A percentile compares a stretch with the other conserved stretches of the same genome.
Evolutionary conservation across 495 filamentous ascomycete species (phyloP).

Genomic region (Podospora pseudoanserina): DNA sequence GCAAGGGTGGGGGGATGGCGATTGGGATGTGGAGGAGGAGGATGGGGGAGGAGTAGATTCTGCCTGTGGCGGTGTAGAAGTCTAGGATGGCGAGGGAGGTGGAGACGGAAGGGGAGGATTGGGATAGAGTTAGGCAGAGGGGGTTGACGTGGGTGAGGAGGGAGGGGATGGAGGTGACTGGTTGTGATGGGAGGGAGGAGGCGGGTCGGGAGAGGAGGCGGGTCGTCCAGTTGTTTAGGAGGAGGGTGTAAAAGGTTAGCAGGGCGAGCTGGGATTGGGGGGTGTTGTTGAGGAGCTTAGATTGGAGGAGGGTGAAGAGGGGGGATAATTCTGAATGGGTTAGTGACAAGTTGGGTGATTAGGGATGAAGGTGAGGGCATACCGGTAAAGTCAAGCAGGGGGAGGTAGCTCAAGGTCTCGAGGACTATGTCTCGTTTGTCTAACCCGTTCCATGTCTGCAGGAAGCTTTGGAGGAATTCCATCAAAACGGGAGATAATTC

Average conservation of each 20-base stretch:
- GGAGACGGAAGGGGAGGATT: constrained; percentile 40
- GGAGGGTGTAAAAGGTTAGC: constrained; percentile 65
- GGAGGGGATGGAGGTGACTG: constrained; percentile 38
- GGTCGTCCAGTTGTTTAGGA: constrained; percentile 67
- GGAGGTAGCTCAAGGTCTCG: constrained; percentile 61
- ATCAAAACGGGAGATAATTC: constrained; percentile 51
- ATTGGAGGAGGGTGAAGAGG: constrained; percentile 58
- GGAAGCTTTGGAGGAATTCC: constrained; percentile 60
- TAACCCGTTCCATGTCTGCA: constrained; percentile 66
- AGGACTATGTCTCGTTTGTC: constrained; percentile 58
- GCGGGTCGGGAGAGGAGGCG: constrained; percentile 30
- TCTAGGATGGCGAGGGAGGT: constrained; percentile 56
- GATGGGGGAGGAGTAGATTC: constrained; percentile 52
- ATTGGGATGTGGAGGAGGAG: constrained; percentile 54
- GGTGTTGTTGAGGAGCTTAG: constrained; percentile 50
- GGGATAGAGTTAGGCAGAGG: constrained; percentile 58
- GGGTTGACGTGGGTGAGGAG: constrained; percentile 58
- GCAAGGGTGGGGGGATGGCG: constrained; percentile 60
- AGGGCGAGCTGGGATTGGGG: constrained; percentile 51
- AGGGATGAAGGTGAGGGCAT: constrained; percentile 13
- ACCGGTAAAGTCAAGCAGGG: constrained; percentile 58
- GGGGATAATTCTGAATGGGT: constrained; percentile 46
- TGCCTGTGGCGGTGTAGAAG: constrained; percentile 62
- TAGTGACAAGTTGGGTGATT: background rate
- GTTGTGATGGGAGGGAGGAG: constrained; percentile 20